phyloP scores from a whole-genome alignment of 495 filamentous ascomycete species.

The Podospora bellae-mahoneyi region DNA sequence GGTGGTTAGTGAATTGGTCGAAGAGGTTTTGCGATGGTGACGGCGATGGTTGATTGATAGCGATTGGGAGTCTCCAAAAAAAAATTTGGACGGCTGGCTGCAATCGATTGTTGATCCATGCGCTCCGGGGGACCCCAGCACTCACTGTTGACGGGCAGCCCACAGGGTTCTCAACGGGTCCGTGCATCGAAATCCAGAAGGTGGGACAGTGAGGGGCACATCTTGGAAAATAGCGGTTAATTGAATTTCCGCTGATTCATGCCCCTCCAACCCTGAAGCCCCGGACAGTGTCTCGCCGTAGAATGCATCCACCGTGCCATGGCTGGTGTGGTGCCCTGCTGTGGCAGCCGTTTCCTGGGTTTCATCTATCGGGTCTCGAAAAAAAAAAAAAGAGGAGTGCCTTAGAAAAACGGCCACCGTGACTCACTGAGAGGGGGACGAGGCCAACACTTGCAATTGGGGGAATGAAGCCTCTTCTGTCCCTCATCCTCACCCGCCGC shows the following conservation, averaged over 20 bases:
- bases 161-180: conserved; percentile 14
- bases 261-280: background rate
- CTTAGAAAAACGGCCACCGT: conserved; percentile 9
- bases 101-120: conserved; percentile 9
- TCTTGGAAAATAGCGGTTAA: conserved; percentile 19
- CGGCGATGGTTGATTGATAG: background rate
- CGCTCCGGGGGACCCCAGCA: conserved; percentile 18
- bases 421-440: background rate
- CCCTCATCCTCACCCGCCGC: conserved; percentile 19
- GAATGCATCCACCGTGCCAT: conserved; percentile 3
- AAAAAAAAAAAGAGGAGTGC: conserved; percentile 19
- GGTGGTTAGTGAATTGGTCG: conserved; percentile 2
- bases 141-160: background rate
- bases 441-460: background rate
- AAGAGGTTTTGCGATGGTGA: background rate
- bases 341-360: conserved; percentile 15
- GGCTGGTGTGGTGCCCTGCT: conserved; percentile 8
- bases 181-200: conserved; percentile 4
- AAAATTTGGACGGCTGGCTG: conserved; percentile 11
- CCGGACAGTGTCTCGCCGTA: background rate
- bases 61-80: background rate
- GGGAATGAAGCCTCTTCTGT: conserved; percentile 1
- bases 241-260: conserved; percentile 25
- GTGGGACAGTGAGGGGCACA: conserved; percentile 19
- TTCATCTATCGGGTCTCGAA: conserved; percentile 9